Evolutionary conservation across 192 early-diverging fungal genomes (phyloP), one percentile per base, ranked within the genome.

Genomic region (Gryganskiella cystojenkinii): DNA sequence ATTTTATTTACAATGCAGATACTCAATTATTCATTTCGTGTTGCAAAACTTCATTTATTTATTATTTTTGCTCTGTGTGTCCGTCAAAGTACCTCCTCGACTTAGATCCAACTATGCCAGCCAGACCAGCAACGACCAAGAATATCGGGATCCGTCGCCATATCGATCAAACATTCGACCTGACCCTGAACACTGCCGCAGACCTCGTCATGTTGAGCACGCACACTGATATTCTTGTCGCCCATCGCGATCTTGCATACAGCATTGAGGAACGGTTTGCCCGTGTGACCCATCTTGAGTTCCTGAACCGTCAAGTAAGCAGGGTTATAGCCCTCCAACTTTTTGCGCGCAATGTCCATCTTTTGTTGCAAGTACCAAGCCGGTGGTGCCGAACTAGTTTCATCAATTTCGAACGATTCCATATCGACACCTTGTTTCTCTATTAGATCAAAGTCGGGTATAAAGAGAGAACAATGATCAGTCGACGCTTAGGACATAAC

Each of bases 321-420:
- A n/a, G 92, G 92, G 66, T 94, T 91, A 55, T 90, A 88, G 7
- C 92, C 86, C 43, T 88, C 67, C 25, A 94, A 72, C 58, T 94
- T 94, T 40, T 85, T 79, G 27, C 70, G 79, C 5, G 92, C 93
- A 63, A 91, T 91, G 22, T 87, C 85, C 43, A 94, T 80, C 70
- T 94, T 94, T 61, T 92, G 87, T 24, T 89, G 81, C 24, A 92
- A 86, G 71, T 93, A 94, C 93, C 93, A 94, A 61, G 74, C 81
- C 5, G 88, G 85, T 0, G 86, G 83, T 3, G 61, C 61, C 30
- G 65, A 52, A 61, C 59, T 57, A 44, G 69, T 51, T 27, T 84
- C 63, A 20, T 64, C 74, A 57, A 83, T 80, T 28, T 83, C 73
- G 42, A 81, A 73, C 20, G 68, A 75, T 2, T 75, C 80, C 61